Conservation (phyloP, 2,329 filamentous ascomycete genomes). For the Penicillium sclerotigenum region DNA sequence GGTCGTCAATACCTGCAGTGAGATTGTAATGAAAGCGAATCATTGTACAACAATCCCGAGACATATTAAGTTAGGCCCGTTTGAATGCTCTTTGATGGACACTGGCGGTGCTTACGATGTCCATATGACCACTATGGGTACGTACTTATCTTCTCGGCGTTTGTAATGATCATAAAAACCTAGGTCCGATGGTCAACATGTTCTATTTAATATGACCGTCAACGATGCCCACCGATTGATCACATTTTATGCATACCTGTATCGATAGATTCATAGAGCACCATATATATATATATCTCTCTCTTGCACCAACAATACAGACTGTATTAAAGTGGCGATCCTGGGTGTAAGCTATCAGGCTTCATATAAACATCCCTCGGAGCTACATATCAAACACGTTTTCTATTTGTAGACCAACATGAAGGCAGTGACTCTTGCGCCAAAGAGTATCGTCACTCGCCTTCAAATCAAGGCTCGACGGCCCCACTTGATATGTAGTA, state of each 20-base stretch:
- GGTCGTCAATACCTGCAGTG: not conserved
- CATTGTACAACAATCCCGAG: not conserved
- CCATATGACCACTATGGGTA: not conserved
- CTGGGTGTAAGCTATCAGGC: not conserved
- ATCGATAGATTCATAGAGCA: too few species aligned
- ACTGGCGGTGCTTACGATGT: not conserved
- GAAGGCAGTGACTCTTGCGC: constrained; percentile 39
- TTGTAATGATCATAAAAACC: not conserved
- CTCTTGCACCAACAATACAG: too few species aligned
- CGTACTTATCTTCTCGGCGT: not conserved
- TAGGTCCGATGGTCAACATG: fast-evolving
- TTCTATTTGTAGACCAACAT: constrained; percentile 46
- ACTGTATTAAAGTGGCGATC: not conserved
- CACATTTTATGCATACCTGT: too few species aligned
- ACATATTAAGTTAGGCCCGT: not conserved
- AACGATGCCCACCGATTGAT: not conserved
- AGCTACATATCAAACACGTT: constrained; percentile 23
- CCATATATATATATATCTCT: not conserved
- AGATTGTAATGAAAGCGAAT: not conserved
- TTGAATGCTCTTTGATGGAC: not conserved
- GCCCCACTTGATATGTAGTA: constrained; percentile 6
- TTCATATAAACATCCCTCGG: not conserved
- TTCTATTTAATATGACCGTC: not conserved
- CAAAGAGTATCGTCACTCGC: constrained; percentile 46
- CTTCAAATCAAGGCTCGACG: constrained; percentile 47